phyloP scores from a whole-genome alignment of 2,329 filamentous ascomycete genomes.

The Beauveria medogensis region DNA sequence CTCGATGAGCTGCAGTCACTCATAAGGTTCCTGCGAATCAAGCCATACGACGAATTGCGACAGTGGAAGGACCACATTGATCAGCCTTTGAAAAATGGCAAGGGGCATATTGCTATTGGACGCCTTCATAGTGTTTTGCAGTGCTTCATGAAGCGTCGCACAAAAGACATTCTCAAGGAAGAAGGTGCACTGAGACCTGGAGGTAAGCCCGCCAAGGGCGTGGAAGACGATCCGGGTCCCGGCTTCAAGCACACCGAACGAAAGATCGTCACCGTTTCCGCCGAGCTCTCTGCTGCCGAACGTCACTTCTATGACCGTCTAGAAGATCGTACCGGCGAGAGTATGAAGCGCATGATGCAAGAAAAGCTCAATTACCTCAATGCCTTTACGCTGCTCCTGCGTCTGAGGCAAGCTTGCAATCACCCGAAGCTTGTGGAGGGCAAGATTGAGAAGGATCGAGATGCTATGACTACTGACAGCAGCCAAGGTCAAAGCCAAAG shows the following conservation, averaged over 20 bases:
- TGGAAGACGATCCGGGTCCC: slow-evolving; percentile 44
- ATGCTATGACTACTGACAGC: slow-evolving; percentile 63
- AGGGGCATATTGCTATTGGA: slow-evolving; percentile 80
- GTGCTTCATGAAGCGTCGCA: slow-evolving; percentile 97
- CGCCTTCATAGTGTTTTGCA: slow-evolving; percentile 77
- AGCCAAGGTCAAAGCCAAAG: slow-evolving; percentile 37
- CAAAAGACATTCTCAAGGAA: slow-evolving; percentile 90
- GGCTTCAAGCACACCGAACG: slow-evolving; percentile 89
- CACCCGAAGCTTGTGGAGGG: slow-evolving; percentile 82
- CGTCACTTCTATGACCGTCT: slow-evolving; percentile 78
- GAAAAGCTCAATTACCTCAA: slow-evolving; percentile 84
- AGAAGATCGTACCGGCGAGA: slow-evolving; percentile 76
- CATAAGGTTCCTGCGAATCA: slow-evolving; percentile 85
- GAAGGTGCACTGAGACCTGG: slow-evolving; percentile 74
- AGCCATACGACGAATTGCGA: slow-evolving; percentile 77
- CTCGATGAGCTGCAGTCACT: slow-evolving; percentile 92
- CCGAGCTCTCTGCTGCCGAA: slow-evolving; percentile 72
- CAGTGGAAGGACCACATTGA: slow-evolving; percentile 92
- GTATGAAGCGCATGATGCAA: slow-evolving; percentile 82
- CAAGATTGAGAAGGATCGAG: slow-evolving; percentile 80
- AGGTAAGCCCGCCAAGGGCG: slow-evolving; percentile 46
- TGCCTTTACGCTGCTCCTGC: slow-evolving; percentile 82
- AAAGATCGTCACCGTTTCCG: slow-evolving; percentile 73
- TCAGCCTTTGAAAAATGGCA: slow-evolving; percentile 78
- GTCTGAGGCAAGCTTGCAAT: slow-evolving; percentile 88